Base-by-base conservation (phyloP, 257 asterid species). In the Solanum pennellii region DNA sequence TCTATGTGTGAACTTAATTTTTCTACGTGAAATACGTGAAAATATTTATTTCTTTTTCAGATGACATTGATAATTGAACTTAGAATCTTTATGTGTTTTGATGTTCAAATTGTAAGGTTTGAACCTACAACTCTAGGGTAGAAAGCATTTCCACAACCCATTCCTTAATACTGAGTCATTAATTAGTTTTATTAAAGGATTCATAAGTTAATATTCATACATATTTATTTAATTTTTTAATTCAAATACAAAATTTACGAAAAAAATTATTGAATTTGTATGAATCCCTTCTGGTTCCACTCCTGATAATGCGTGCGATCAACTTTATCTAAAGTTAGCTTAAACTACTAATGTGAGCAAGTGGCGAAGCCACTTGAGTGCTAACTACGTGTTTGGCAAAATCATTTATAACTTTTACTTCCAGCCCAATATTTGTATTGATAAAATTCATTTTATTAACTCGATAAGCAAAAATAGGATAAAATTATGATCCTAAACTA, bases 201-300 rank as follows among this genome's bases (percentile, higher is more conserved):
- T 52, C 62, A 52, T 52, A 52, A 52, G 0, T 52, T 52, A 6
- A 52, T 18, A 52, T 52, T 52, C 0, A 1, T 52, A 52, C n/a
- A 52, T 52, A 52, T 0, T 18, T 18, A 52, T 52, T 52, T 52
- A 52, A 18, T 52, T 52, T 52, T 16, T 1, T 52, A 18, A 18
- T 52, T 18, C 0, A 52, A 52, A 52, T 52, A 18, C 4, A 52
- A 52, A 0, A 1, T 52, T 52, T 52, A 6, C 5, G 0, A 52
- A 49, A 49, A 39, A 7, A 18, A 18, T 0, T 52, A 52, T 2
- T 52, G 2, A 1, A 9, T 52, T 52, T 3, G 1, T 18, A 3
- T 10, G 0, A 52, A 0, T 0, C 21, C 11, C 5, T 18, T 18
- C 1, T 18, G 4, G 3, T 11, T 1, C 1, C 44, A 41, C 13